Conservation (phyloP, 306 rosid species). For the Prunus dulcis region DNA sequence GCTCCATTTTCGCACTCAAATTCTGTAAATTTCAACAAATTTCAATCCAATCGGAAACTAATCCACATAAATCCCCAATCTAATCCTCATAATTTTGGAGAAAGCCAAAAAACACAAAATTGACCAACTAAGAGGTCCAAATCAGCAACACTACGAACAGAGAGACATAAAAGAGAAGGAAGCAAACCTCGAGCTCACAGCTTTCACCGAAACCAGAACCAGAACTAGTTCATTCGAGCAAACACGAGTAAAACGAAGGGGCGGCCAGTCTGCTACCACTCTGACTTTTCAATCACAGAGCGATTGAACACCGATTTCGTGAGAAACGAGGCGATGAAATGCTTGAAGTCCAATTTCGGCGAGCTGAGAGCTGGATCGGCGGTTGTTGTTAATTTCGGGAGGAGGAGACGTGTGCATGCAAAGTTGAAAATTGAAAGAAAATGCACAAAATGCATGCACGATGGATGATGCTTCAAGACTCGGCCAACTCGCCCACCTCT, state of each 20-base stretch:
- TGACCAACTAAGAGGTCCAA: slow-evolving; percentile 2
- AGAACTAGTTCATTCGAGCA: slow-evolving; percentile 9
- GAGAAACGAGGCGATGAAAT: slow-evolving; percentile 1
- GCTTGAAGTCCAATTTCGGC: slow-evolving; percentile 26
- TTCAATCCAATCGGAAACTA: slow-evolving; percentile 12
- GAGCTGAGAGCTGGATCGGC: slow-evolving; percentile 29
- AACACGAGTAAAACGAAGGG: background rate
- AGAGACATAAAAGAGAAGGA: slow-evolving; percentile 15
- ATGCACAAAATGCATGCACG: slow-evolving; percentile 96
- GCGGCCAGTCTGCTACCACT: background rate
- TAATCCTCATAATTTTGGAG: background rate
- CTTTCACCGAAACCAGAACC: slow-evolving; percentile 1
- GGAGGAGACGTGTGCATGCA: slow-evolving; percentile 91
- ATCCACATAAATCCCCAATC: slow-evolving; percentile 39
- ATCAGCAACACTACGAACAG: slow-evolving; percentile 3
- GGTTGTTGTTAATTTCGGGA: slow-evolving; percentile 14
- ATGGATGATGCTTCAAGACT: slow-evolving; percentile 93
- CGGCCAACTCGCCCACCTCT: slow-evolving; percentile 60
- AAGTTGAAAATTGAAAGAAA: slow-evolving; percentile 37
- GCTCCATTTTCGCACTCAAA: slow-evolving; percentile 51
- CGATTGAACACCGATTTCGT: background rate
- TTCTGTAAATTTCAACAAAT: slow-evolving; percentile 29
- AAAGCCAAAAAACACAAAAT: slow-evolving; percentile 8
- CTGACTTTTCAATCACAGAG: slow-evolving; percentile 15
- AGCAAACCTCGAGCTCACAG: slow-evolving; percentile 15